A percentile compares a stretch with the other conserved stretches of the same genome.
Conservation (phyloP, 2,329 filamentous ascomycete genomes). For the Rasamsonia emersonii region DNA sequence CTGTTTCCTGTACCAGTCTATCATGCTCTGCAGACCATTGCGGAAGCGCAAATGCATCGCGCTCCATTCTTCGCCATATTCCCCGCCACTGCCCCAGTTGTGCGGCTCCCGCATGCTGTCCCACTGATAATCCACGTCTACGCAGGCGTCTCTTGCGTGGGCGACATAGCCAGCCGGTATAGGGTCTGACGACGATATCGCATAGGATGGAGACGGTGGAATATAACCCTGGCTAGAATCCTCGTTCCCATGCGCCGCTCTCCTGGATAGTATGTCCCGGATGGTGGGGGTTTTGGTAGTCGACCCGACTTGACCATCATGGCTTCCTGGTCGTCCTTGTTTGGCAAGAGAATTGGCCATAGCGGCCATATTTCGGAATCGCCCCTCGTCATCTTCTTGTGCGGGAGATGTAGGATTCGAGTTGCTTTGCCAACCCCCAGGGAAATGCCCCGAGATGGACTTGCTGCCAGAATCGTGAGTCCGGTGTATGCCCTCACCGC, state of each 20-base stretch:
- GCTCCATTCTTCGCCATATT: constrained; percentile 90
- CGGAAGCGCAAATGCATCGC: constrained; percentile 89
- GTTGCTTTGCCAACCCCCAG: constrained; percentile 47
- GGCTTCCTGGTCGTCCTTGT: constrained; percentile 42
- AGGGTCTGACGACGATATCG: constrained; percentile 66
- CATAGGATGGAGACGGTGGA: constrained; percentile 72
- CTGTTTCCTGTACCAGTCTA: constrained; percentile 69
- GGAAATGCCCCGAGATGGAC: constrained; percentile 40
- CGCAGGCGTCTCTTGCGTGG: constrained; percentile 80
- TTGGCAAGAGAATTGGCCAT: constrained; percentile 31
- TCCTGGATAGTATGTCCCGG: constrained; percentile 20
- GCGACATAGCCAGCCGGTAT: constrained; percentile 85
- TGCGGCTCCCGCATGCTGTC: constrained; percentile 75
- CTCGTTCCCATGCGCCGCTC: constrained; percentile 24
- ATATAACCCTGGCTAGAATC: constrained; percentile 49
- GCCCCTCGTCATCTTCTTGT: constrained; percentile 14
- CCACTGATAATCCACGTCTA: constrained; percentile 89
- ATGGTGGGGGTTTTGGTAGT: constrained; percentile 6
- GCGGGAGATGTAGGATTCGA: constrained; percentile 16
- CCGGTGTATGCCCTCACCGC: constrained; percentile 56
- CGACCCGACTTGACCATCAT: constrained; percentile 14
- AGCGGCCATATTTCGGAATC: constrained; percentile 21
- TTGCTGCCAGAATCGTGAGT: constrained; percentile 26
- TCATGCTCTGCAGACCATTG: constrained; percentile 64
- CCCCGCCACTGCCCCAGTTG: constrained; percentile 79